Evolutionary conservation across 179 eudicot genomes (phyloP).

Genomic region (Carnegiea gigantea): DNA sequence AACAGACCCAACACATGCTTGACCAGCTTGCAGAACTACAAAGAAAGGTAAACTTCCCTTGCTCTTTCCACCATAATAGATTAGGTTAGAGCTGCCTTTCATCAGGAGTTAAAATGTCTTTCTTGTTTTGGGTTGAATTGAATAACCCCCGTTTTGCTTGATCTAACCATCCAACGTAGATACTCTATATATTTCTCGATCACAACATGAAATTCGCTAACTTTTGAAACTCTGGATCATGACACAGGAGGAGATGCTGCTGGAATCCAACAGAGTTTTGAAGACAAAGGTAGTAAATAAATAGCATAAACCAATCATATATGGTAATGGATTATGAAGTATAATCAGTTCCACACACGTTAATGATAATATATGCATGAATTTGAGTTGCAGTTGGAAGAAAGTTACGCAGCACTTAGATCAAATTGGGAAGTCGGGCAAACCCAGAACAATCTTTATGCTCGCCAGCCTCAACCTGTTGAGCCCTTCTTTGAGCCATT

Average conservation of each 20-base stretch:
- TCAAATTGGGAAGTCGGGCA: slow-evolving; percentile 34
- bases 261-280: slow-evolving; percentile 49
- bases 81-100: too few species aligned
- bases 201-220: not conserved
- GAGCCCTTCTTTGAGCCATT: slow-evolving; percentile 41
- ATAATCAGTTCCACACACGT: not conserved
- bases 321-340: not conserved
- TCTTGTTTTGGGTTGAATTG: too few species aligned
- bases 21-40: slow-evolving; percentile 63
- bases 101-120: too few species aligned
- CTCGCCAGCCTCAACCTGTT: slow-evolving; percentile 30
- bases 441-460: slow-evolving; percentile 23
- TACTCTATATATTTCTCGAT: too few species aligned
- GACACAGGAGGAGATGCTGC: slow-evolving; percentile 51
- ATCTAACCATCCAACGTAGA: too few species aligned
- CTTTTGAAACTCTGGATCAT: not conserved
- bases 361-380: not conserved
- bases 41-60: slow-evolving; percentile 40
- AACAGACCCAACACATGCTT: slow-evolving; percentile 58
- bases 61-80: too few species aligned
- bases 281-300: slow-evolving; percentile 44
- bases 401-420: slow-evolving; percentile 29
- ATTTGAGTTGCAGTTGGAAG: slow-evolving; percentile 46
- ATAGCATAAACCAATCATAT: not conserved
- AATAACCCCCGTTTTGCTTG: not conserved